A percentile compares a stretch with the other conserved stretches of the same genome.
Conservation (phyloP, 345 rosid species). For the Salix arbutifolia region DNA sequence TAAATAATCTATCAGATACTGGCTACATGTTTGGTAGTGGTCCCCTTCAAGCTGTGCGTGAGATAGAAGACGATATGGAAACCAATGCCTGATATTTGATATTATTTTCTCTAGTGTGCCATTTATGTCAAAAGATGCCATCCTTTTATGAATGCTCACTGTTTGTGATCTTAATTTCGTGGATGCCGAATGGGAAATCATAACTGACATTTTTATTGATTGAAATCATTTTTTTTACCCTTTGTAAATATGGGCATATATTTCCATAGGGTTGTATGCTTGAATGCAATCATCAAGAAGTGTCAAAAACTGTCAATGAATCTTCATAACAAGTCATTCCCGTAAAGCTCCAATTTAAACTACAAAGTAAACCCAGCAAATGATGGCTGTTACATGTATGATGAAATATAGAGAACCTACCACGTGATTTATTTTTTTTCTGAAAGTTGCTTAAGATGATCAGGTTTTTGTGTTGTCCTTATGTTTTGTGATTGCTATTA, state of each 20-base stretch:
- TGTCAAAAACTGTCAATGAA: not conserved
- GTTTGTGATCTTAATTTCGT: slow-evolving; percentile 24
- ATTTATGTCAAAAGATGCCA: slow-evolving; percentile 13
- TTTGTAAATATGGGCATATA: not conserved
- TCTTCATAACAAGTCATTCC: not conserved
- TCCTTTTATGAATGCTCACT: slow-evolving; percentile 11
- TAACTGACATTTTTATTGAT: not conserved
- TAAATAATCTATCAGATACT: slow-evolving; percentile 32
- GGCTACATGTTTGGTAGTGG: slow-evolving; percentile 40
- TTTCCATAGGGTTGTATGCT: not conserved
- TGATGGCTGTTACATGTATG: not conserved
- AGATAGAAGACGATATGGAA: slow-evolving; percentile 47
- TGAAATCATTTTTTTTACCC: not conserved
- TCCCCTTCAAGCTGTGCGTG: slow-evolving; percentile 52
- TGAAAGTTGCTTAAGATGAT: not conserved
- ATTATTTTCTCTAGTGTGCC: slow-evolving; percentile 2
- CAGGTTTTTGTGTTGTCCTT: not conserved
- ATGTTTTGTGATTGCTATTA: not conserved
- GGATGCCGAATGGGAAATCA: slow-evolving; percentile 29
- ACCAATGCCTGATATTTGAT: slow-evolving; percentile 26
- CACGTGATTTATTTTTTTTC: not conserved
- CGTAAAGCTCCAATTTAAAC: not conserved
- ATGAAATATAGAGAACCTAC: not conserved
- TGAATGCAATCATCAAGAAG: not conserved
- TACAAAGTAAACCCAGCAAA: not conserved